A percentile compares a stretch with the other conserved stretches of the same genome.
Evolutionary conservation across 129 eudicot genomes (phyloP).

Genomic region (Kitagawia praeruptora): DNA sequence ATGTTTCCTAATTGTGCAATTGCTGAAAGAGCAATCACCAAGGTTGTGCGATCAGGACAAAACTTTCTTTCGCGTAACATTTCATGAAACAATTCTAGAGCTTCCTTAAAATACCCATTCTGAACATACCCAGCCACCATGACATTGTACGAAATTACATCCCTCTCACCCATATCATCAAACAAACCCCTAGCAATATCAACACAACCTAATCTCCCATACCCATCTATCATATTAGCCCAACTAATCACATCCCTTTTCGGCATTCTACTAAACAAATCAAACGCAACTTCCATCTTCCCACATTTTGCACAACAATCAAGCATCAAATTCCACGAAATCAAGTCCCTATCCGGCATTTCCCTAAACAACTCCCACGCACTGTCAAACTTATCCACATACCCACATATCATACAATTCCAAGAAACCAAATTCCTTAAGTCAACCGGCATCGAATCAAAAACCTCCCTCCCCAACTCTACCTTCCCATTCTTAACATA

Average conservation of each 20-base stretch:
- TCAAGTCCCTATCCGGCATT: slow-evolving; percentile 37
- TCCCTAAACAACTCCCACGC: slow-evolving; percentile 31
- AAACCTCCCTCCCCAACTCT: slow-evolving; percentile 27
- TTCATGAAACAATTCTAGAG: slow-evolving; percentile 25
- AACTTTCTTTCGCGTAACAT: slow-evolving; percentile 11
- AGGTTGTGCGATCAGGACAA: slow-evolving; percentile 27
- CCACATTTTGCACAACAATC: slow-evolving; percentile 36
- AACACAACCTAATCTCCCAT: slow-evolving; percentile 27
- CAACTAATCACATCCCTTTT: slow-evolving; percentile 28
- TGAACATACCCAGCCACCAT: slow-evolving; percentile 45
- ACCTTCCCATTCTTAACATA: slow-evolving; percentile 35
- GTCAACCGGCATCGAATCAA: slow-evolving; percentile 31
- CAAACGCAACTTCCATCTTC: slow-evolving; percentile 23
- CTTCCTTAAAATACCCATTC: slow-evolving; percentile 25
- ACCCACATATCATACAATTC: slow-evolving; percentile 42
- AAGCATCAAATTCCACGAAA: slow-evolving; percentile 43
- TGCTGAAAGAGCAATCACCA: slow-evolving; percentile 35
- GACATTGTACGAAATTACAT: slow-evolving; percentile 9
- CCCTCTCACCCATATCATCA: slow-evolving; percentile 4
- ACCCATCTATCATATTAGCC: slow-evolving; percentile 43
- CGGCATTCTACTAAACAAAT: slow-evolving; percentile 30
- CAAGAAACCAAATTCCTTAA: slow-evolving; percentile 36
- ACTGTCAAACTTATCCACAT: slow-evolving; percentile 19
- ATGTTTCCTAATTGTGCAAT: slow-evolving; percentile 30
- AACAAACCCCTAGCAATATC: slow-evolving; percentile 31